Conservation (phyloP, 2,329 filamentous ascomycete genomes). For the Colletotrichum tofieldiae region DNA sequence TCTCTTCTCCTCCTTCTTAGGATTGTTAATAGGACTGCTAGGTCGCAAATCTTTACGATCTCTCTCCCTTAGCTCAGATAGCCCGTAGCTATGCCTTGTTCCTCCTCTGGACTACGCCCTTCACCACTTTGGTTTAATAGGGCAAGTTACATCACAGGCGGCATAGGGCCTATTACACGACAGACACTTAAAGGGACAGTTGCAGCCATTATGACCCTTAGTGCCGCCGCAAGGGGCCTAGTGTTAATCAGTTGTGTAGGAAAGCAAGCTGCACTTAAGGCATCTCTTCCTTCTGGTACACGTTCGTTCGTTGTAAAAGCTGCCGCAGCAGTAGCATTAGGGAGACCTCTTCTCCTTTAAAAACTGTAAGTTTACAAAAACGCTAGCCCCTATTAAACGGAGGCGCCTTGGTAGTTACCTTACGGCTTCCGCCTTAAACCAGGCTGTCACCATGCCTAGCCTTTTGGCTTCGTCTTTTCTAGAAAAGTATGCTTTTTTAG, state of each 20-base stretch:
- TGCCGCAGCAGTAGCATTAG: neutral
- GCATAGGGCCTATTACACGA: conserved; percentile 2
- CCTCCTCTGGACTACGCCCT: conserved; percentile 28
- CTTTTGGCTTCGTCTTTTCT: conserved; percentile 10
- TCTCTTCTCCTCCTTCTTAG: too few species aligned
- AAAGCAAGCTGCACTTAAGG: conserved; percentile 17
- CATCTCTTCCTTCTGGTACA: conserved; percentile 20
- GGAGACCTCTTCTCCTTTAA: conserved; percentile 14
- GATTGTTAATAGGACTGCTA: too few species aligned
- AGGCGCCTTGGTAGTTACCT: conserved; percentile 19
- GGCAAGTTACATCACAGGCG: neutral
- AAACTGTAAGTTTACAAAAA: conserved; percentile 13
- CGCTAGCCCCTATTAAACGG: conserved; percentile 11
- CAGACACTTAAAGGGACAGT: conserved; percentile 5
- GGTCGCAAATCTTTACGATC: too few species aligned
- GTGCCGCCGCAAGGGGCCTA: conserved; percentile 1
- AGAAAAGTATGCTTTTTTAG: conserved; percentile 15
- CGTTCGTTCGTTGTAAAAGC: conserved; percentile 14
- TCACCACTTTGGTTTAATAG: conserved; percentile 7
- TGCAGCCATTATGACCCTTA: neutral
- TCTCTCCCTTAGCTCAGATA: too few species aligned
- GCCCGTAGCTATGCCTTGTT: too few species aligned
- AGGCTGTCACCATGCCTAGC: conserved; percentile 11
- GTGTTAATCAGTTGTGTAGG: conserved; percentile 44
- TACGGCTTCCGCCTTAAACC: conserved; percentile 13